These are phyloP conservation scores for Starmerella floris DNA, from an alignment of 805 yeast genomes.

Conservation along the genomic window DNA sequence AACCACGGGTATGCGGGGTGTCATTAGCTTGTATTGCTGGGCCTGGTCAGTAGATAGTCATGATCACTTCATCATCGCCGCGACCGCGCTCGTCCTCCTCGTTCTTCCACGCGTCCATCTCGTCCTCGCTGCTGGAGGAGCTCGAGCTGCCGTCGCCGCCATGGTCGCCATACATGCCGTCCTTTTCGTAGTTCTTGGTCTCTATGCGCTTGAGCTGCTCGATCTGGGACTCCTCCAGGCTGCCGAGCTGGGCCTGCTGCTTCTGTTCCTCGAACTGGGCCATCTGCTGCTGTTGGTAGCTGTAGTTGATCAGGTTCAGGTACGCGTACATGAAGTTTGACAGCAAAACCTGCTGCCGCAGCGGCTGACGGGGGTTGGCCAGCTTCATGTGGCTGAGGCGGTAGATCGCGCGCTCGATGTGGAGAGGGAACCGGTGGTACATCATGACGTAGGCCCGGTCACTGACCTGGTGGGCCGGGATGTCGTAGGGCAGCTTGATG, in stretches of 20 bases:
- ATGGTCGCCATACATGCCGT: conserved; percentile 8
- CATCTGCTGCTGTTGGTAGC: conserved; percentile 28
- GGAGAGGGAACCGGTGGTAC: conserved; percentile 66
- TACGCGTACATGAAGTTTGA: conserved; percentile 97
- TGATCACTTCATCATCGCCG: not conserved
- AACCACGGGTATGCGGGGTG: not conserved
- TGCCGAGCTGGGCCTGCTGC: not conserved
- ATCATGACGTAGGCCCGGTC: conserved; percentile 28
- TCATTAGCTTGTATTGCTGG: not conserved
- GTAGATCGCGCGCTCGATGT: conserved; percentile 91
- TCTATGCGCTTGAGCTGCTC: conserved; percentile 17
- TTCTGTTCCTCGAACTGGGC: conserved; percentile 13
- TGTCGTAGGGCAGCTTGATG: conserved; percentile 27
- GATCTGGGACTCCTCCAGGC: conserved; percentile 13
- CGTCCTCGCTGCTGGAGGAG: conserved; percentile 16
- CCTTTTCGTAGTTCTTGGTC: conserved; percentile 10
- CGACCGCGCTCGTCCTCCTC: not conserved
- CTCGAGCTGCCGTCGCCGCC: conserved; percentile 3
- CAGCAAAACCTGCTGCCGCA: conserved; percentile 80
- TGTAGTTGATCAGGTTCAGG: conserved; percentile 85
- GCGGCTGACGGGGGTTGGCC: conserved; percentile 84
- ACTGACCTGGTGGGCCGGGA: conserved; percentile 28
- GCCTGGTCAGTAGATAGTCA: not conserved
- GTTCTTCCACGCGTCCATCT: not conserved
- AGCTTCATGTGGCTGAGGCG: conserved; percentile 82